Base-by-base conservation (phyloP, 305 asterid genomes). In the Lippia alba region DNA sequence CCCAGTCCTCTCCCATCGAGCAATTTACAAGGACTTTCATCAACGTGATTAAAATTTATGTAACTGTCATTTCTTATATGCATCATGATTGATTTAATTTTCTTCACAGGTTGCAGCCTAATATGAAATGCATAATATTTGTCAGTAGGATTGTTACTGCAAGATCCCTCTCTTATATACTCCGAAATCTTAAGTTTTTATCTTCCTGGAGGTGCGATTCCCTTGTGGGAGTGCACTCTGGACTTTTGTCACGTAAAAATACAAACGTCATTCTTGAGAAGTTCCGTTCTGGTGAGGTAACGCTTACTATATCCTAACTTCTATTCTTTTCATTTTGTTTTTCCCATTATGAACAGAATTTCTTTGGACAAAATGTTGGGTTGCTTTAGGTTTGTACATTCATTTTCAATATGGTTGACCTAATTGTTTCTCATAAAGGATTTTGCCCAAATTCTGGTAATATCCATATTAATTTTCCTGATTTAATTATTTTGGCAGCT, bases 201-300 rank as follows among this genome's bases (percentile, higher is more conserved):
- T 84, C 91, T 16, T 81, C 87, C 56, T 95, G 99, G 98, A 92
- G 81, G 84, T 92, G 96, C 72, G 88, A 71, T 77, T 92, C 78
- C 77, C 98, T 95, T 50, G 90, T 92, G 76, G 99, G 99, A 68
- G 96, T 90, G 34, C 89, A 87, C 66, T 76, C 97, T 51, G 97
- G 96, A 61, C 80, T 87, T 62, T 78, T 85, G 82, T 87, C 98
- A 57, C 89, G 96, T 59, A 90, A 85, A 82, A 83, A 73, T 60
- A 86, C 95, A 61, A 71, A 79, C 57, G 49, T 50, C 71, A 86
- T 90, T 79, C 99, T 92, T 50, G 89, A 91, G 81, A 95, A 82
- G 82, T 95, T 95, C 73, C 96, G 96, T 36, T 84, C 93, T 74
- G 95, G 97, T 72, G 96, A 95, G 99, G 99, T 95, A 90, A 77